phyloP scores from a whole-genome alignment of 2,329 filamentous ascomycete species.

The Pseudonectria buxi region DNA sequence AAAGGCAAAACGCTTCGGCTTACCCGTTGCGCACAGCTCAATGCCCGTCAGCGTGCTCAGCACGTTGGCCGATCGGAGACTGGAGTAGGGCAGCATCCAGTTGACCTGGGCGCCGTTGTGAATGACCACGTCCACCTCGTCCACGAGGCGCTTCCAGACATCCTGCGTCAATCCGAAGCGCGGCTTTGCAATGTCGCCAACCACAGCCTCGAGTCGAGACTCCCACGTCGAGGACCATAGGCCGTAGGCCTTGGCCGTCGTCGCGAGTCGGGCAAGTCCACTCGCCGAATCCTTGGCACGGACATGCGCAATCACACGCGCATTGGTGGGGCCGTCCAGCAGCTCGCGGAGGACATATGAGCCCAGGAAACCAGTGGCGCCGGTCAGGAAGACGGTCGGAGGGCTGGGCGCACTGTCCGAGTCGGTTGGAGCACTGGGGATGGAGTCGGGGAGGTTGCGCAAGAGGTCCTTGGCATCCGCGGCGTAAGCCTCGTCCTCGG shows the following conservation, averaged over 20 bases:
- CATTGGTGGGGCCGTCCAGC: slow-evolving; percentile 36
- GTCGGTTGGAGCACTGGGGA: slow-evolving; percentile 5
- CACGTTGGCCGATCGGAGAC: slow-evolving; percentile 67
- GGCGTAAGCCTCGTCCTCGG: slow-evolving; percentile 37
- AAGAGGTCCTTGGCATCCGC: slow-evolving; percentile 43
- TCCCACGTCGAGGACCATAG: slow-evolving; percentile 67
- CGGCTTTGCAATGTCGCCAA: slow-evolving; percentile 67
- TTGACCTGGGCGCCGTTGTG: slow-evolving; percentile 76
- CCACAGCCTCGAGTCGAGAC: slow-evolving; percentile 55
- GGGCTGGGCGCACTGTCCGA: slow-evolving; percentile 16
- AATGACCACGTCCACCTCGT: slow-evolving; percentile 62
- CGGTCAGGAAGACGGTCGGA: slow-evolving; percentile 69
- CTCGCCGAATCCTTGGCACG: slow-evolving; percentile 56
- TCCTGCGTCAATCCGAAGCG: slow-evolving; percentile 61
- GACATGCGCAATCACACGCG: slow-evolving; percentile 64
- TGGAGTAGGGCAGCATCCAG: slow-evolving; percentile 71
- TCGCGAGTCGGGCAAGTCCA: slow-evolving; percentile 56
- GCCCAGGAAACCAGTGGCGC: slow-evolving; percentile 69
- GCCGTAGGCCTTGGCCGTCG: slow-evolving; percentile 66
- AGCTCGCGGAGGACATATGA: slow-evolving; percentile 72
- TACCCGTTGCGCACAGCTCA: slow-evolving; percentile 62
- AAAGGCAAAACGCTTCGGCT: slow-evolving; percentile 67
- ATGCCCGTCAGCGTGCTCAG: slow-evolving; percentile 66
- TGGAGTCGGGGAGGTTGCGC: slow-evolving; percentile 36
- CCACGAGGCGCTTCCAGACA: slow-evolving; percentile 56